A percentile compares a stretch with the other conserved stretches of the same genome.
Conservation (phyloP, 495 filamentous ascomycete species). For the Corynascus novoguineensis region DNA sequence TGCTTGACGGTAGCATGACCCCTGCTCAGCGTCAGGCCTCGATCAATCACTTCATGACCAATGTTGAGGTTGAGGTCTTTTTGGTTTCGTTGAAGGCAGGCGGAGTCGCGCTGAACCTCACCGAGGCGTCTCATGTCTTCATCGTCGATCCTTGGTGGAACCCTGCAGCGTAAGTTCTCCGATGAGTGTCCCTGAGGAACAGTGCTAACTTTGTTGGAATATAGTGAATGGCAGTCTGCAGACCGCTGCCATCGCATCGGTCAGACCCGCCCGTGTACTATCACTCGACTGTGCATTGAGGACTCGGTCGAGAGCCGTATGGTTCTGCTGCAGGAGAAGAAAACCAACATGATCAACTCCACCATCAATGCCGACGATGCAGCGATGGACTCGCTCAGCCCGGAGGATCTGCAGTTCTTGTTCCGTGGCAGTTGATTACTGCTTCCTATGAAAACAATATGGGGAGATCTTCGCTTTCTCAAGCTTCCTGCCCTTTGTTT, state of each 20-base stretch:
- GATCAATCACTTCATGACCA: slow-evolving; percentile 90
- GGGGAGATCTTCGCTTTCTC: not conserved
- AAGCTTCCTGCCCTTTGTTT: not conserved
- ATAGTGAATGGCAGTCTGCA: slow-evolving; percentile 84
- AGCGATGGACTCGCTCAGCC: slow-evolving; percentile 82
- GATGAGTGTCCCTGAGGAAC: not conserved
- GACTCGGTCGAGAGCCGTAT: slow-evolving; percentile 94
- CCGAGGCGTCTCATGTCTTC: slow-evolving; percentile 88
- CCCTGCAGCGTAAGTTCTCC: slow-evolving; percentile 58
- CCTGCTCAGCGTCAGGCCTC: slow-evolving; percentile 85
- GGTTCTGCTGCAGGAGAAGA: slow-evolving; percentile 94
- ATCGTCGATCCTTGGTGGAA: slow-evolving; percentile 99
- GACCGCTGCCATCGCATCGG: slow-evolving; percentile 97
- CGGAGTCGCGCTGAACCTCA: slow-evolving; percentile 90
- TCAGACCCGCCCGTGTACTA: slow-evolving; percentile 86
- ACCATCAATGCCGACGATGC: slow-evolving; percentile 88
- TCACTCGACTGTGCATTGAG: slow-evolving; percentile 89
- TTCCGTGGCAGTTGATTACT: slow-evolving; percentile 57
- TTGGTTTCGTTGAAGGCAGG: slow-evolving; percentile 92
- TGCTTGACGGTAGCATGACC: slow-evolving; percentile 94
- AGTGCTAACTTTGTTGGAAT: slow-evolving; percentile 6
- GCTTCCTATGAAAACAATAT: not conserved
- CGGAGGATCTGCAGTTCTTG: slow-evolving; percentile 89
- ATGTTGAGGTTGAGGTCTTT: slow-evolving; percentile 87
- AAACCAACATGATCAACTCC: slow-evolving; percentile 89